Evolutionary conservation across 2,329 filamentous ascomycete genomes (phyloP), one percentile per base, ranked within the genome.

Genomic region (Cercospora nicotianae): DNA sequence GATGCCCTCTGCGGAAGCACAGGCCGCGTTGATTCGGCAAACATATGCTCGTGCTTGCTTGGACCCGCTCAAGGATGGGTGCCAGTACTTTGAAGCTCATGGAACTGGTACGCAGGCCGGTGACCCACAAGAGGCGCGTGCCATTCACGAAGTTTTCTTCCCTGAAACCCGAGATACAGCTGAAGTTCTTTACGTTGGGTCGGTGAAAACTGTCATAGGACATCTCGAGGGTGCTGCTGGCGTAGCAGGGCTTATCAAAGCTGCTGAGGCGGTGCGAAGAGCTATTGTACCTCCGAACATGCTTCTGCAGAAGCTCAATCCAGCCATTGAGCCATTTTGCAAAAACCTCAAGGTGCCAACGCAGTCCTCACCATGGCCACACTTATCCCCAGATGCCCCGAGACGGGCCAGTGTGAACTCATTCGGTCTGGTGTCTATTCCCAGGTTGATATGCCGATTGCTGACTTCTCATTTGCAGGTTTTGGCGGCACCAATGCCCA

Each of bases 211-310:
- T 13, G 75, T 78, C 16, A 64, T 78, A 13, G 85, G 85, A 18
- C 84, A 87, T 69, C 82, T 81, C 0, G 85, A 86, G 72, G 82
- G 83, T 8, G 79, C 82, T 1, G 83, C 83, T 2, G 85, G 84
- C 0, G 72, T 86, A 16, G 83, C 84, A 0, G 82, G 83, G 7
- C 63, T 86, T 7, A 75, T 86, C 20, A 82, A 82, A 64, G 58
- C 33, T 55, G 39, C 45, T 36, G 28, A 64, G 13, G 65, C 65
- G 36, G 18, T 69, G 23, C 48, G 60, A 57, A 45, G 60, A 26
- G 55, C 30, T 36, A 42, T 61, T 9, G 59, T 61, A 16, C 62
- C 66, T 42, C 61, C 60, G 20, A 59, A 76, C 20, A 69, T 75
- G 59, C 67, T 72, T 20, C 73, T 77, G 33, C 62, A 71, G 7